phyloP scores from a whole-genome alignment of 345 rosid genomes.

The Murraya paniculata region DNA sequence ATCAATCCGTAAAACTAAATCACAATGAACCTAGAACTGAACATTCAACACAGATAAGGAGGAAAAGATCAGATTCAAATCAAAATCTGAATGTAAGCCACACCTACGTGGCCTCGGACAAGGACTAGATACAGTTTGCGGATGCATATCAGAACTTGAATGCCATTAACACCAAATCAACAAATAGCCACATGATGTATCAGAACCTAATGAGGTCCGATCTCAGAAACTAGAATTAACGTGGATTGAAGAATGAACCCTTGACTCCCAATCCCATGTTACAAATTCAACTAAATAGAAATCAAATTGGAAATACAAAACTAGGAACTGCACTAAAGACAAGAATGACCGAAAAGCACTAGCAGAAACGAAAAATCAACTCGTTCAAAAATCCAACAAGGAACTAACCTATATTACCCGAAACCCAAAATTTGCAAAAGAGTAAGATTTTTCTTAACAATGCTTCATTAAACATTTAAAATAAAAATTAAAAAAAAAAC shows the following conservation, averaged over 20 bases:
- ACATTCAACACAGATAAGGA: not conserved
- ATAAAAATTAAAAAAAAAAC: not conserved
- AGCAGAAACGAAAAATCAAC: not conserved
- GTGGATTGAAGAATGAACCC: not conserved
- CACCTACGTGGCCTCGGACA: not conserved
- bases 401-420: not conserved
- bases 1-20: not conserved
- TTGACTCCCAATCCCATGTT: not conserved
- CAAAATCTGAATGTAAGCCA: not conserved
- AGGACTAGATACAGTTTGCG: not conserved
- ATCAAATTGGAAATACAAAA: not conserved
- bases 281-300: not conserved
- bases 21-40: not conserved
- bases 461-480: not conserved
- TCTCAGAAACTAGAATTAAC: not conserved
- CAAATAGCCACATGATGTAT: not conserved
- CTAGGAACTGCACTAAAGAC: not conserved
- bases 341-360: not conserved
- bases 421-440: not conserved
- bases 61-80: not conserved
- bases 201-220: not conserved
- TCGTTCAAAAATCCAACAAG: not conserved
- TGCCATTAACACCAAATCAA: not conserved
- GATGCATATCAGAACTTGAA: not conserved
- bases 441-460: not conserved